These are phyloP conservation scores for Citrus mangshanensis DNA, from an alignment of 345 rosid genomes.

Conservation along the genomic window DNA sequence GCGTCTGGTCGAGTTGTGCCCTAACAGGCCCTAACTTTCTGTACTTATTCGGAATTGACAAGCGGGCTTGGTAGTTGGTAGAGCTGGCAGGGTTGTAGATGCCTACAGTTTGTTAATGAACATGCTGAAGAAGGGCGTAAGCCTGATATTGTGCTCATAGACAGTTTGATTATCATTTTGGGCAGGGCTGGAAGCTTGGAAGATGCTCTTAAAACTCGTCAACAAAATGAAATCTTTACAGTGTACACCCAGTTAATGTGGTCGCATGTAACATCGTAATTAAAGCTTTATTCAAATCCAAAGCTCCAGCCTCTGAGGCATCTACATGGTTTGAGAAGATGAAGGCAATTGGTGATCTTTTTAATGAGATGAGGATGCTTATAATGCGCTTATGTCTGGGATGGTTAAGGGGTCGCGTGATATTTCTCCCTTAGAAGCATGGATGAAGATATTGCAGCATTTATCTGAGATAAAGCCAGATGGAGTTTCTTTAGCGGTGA, in stretches of 20 bases:
- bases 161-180: conserved; percentile 74
- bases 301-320: conserved; percentile 67
- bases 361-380: conserved; percentile 84
- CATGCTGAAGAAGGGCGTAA: conserved; percentile 68
- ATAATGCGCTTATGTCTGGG: conserved; percentile 90
- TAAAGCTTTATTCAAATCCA: conserved; percentile 64
- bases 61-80: conserved; percentile 93
- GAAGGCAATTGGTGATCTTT: conserved; percentile 58
- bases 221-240: conserved; percentile 59
- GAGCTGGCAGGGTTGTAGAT: conserved; percentile 73
- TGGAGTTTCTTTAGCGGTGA: conserved; percentile 43
- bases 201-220: conserved; percentile 53
- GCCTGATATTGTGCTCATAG: conserved; percentile 79
- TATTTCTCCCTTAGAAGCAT: conserved; percentile 63
- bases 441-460: conserved; percentile 67
- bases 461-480: conserved; percentile 55
- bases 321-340: conserved; percentile 80
- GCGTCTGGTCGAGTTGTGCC: conserved; percentile 53
- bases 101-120: conserved; percentile 56
- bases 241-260: conserved; percentile 54
- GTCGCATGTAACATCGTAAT: conserved; percentile 77
- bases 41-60: conserved; percentile 78
- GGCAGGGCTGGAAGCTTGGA: conserved; percentile 67
- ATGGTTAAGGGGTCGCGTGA: conserved; percentile 79
- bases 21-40: conserved; percentile 72